Base-by-base conservation (phyloP, 179 eudicot species). In the Gypsophila paniculata region DNA sequence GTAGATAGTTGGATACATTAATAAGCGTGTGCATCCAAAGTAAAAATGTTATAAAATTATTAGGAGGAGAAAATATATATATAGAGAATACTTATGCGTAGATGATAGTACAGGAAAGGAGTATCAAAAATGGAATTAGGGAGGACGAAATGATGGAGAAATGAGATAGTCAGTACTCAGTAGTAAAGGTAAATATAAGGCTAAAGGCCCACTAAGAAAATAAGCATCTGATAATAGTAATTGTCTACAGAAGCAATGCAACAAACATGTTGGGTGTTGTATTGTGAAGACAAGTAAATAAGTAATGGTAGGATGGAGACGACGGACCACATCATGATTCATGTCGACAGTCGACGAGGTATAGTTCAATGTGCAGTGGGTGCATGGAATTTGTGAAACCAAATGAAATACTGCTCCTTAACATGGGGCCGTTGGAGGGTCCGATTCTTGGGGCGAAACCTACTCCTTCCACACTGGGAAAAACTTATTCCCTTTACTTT, bases 211-310 rank as follows among this genome's bases (percentile, higher is more conserved):
- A 55, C 26, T 55, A 5, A 2, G 44, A 39, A 6, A 39, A 55
- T 9, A 29, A 29, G 60, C 23, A 55, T 21, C 60, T 55, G 8
- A 12, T 12, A 55, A 55, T 55, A 21, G 10, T n/a, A n/a, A n/a
- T 55, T 55, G 60, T 55, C 60, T 55, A 55, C 60, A n/a, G 2
- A 55, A 55, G 60, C 60, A 18, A 55, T 55, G 60, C 26, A 55
- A 55, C 26, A 0, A 21, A 55, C 60, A 55, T 18, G 8, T 55
- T 55, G 60, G 60, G 60, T 55, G 19, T 21, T 55, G 25, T 25
- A n/a, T n/a, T 55, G 12, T 55, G 11, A 19, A 55, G 60, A 55
- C 60, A 55, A 55, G 0, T 21, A 10, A 2, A 55, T 26, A 55
- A 55, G 0, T 21, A 10, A 2, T 9, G 11, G 26, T 29, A 29